Evolutionary conservation across 2,329 filamentous ascomycete species (phyloP).

Genomic region (Metarhizium brunneum): DNA sequence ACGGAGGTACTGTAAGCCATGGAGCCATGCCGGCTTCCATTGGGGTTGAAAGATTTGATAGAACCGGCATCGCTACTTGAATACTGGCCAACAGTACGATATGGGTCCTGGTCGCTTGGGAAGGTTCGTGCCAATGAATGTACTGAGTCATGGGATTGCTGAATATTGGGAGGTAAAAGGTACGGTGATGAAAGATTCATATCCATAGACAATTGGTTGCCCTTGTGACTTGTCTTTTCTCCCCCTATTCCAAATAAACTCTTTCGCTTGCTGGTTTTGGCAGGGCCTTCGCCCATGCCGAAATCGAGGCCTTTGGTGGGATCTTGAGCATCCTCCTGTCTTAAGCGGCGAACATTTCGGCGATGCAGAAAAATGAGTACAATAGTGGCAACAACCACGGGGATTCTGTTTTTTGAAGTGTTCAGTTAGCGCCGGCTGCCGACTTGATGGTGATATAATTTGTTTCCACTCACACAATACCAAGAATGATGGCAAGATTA

Average conservation of each 20-base stretch:
- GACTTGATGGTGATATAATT: background rate
- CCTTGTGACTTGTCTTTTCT: slow-evolving; percentile 41
- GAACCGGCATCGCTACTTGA: slow-evolving; percentile 47
- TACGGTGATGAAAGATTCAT: slow-evolving; percentile 79
- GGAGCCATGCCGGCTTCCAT: slow-evolving; percentile 28
- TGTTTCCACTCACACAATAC: slow-evolving; percentile 53
- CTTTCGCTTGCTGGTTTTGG: slow-evolving; percentile 25
- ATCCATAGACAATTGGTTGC: slow-evolving; percentile 57
- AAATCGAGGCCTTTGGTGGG: slow-evolving; percentile 91
- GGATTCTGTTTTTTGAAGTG: slow-evolving; percentile 50
- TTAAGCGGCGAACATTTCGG: slow-evolving; percentile 61
- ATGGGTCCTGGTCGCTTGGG: slow-evolving; percentile 72
- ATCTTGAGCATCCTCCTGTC: slow-evolving; percentile 72
- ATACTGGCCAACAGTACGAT: slow-evolving; percentile 55
- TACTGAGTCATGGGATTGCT: slow-evolving; percentile 76
- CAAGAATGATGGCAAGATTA: slow-evolving; percentile 58
- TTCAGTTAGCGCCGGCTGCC: background rate
- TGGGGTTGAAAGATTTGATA: slow-evolving; percentile 40
- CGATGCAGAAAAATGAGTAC: slow-evolving; percentile 72
- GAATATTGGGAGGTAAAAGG: slow-evolving; percentile 74
- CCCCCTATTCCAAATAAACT: slow-evolving; percentile 42
- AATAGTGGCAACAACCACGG: slow-evolving; percentile 55
- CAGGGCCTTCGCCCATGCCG: slow-evolving; percentile 55
- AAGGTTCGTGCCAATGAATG: slow-evolving; percentile 74
- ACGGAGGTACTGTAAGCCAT: slow-evolving; percentile 12